These are phyloP conservation scores for Talaromyces sp. DNA, from an alignment of 2,329 filamentous ascomycete species.

Conservation along the genomic window DNA sequence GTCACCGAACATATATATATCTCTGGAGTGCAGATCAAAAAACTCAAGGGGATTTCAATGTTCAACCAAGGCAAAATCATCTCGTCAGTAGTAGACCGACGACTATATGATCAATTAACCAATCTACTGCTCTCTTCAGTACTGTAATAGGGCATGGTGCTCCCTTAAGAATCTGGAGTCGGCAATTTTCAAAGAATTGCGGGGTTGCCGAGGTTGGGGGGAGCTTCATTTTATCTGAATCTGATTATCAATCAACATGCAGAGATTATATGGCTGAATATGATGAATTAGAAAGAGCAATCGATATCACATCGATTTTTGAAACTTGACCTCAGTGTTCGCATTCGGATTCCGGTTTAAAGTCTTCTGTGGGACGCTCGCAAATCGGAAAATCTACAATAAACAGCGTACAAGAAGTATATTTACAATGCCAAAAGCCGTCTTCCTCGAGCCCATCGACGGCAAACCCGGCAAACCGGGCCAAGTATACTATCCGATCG, in stretches of 20 bases:
- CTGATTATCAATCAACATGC: background rate
- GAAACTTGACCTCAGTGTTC: no score
- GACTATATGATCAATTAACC: no score
- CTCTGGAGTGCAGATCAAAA: no score
- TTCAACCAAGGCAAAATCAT: no score
- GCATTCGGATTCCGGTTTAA: background rate
- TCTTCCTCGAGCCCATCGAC: conserved; percentile 51
- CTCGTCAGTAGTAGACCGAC: no score
- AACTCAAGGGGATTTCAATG: no score
- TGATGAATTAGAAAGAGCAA: no score
- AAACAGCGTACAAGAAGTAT: background rate
- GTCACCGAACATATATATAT: no score
- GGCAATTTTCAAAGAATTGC: background rate
- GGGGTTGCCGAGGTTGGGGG: conserved; percentile 1
- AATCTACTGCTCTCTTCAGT: background rate
- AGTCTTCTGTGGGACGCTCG: background rate
- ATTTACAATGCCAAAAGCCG: conserved; percentile 40
- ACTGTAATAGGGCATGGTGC: background rate
- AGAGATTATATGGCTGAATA: background rate
- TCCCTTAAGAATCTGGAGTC: background rate
- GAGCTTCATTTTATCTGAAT: background rate
- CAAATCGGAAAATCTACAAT: background rate
- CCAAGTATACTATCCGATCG: conserved; percentile 62
- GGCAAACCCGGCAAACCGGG: conserved; percentile 67
- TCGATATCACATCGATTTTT: background rate